These are phyloP conservation scores for Dissophora ornata DNA, from an alignment of 192 early-diverging fungal species.

Conservation along the genomic window DNA sequence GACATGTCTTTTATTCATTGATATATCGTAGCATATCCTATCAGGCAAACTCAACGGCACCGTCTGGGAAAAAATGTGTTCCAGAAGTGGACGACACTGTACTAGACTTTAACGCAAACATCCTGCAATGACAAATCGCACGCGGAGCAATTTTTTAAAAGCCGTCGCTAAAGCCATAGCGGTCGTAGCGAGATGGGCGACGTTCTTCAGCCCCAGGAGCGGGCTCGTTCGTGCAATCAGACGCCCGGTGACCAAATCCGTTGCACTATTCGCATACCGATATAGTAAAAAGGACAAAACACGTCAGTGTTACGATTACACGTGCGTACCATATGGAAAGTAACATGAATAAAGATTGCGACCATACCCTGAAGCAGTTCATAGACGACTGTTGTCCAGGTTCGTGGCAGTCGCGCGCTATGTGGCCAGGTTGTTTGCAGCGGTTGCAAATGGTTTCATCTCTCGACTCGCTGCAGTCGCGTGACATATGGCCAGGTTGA, in stretches of 20 bases:
- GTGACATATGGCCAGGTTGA: slow-evolving; percentile 56
- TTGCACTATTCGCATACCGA: slow-evolving; percentile 58
- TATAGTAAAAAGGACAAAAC: too few relatives aligned
- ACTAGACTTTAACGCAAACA: too few relatives aligned
- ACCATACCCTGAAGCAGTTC: slow-evolving; percentile 19
- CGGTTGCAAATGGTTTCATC: slow-evolving; percentile 55
- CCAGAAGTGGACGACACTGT: too few relatives aligned
- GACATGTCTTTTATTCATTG: too few relatives aligned
- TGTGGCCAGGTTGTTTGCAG: slow-evolving; percentile 62
- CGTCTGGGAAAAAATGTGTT: too few relatives aligned
- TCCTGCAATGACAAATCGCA: too few relatives aligned
- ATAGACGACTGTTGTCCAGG: slow-evolving; percentile 10
- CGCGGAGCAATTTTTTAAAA: slow-evolving; percentile 4
- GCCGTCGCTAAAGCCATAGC: slow-evolving; percentile 10
- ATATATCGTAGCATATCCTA: too few relatives aligned
- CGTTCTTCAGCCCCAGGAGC: neutral
- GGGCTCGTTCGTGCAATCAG: slow-evolving; percentile 51
- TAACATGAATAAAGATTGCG: neutral
- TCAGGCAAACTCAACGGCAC: too few relatives aligned
- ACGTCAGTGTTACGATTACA: too few relatives aligned
- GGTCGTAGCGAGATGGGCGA: slow-evolving; percentile 2
- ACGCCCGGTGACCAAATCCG: slow-evolving; percentile 58
- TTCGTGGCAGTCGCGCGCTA: slow-evolving; percentile 55
- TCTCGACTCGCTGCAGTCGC: slow-evolving; percentile 49
- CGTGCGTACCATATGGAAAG: neutral